Evolutionary conservation across 2,329 filamentous ascomycete genomes (phyloP), one percentile per base, ranked within the genome.

Genomic region (Leptographium radiaticola): DNA sequence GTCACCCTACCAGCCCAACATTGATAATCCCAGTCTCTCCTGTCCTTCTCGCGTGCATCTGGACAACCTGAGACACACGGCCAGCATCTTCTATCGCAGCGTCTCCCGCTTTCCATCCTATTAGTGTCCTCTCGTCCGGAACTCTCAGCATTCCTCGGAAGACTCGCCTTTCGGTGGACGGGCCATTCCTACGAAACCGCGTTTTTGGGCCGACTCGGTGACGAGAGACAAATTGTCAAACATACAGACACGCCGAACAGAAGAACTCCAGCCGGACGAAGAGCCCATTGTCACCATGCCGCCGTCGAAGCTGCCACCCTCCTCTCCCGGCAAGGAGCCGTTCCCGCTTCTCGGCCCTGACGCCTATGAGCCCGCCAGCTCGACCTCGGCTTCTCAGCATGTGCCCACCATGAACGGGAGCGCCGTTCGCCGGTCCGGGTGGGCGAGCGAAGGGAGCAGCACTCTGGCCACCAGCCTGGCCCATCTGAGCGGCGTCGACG

Each of bases 371-470:
- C 70, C 71, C 44, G 2, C 31, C 50, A 69, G 74, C 51, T 71
- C 71, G 57, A 73, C 74, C 59, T 70, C 71, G 62, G 68, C 69
- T 4, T 58, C 31, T 15, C 53, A 6, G 33, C 53, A 7, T 42
- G 36, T 18, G 25, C 42, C 38, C 31, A 39, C 30, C 11, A 30
- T 43, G 13, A 58, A 56, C 13, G 57, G 54, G 34, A 59, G 59
- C 33, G 57, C 63, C 49, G 63, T 69, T 47, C 73, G 74, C 59
- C 71, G 75, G 54, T 71, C 75, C 59, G 73, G 77, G 58, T 79
- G 79, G 70, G 79, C 76, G 57, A 80, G 76, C 65, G 72, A 70
- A 38, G 68, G 68, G 56, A 75, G 79, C 52, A 76, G 76, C 56
- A 75, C 74, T 18, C 65, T 80, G 60, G 74, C 76, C 55, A 74